These are phyloP conservation scores for Auriscalpium microsporum DNA, from an alignment of 768 basidiomycete species.

Conservation along the genomic window DNA sequence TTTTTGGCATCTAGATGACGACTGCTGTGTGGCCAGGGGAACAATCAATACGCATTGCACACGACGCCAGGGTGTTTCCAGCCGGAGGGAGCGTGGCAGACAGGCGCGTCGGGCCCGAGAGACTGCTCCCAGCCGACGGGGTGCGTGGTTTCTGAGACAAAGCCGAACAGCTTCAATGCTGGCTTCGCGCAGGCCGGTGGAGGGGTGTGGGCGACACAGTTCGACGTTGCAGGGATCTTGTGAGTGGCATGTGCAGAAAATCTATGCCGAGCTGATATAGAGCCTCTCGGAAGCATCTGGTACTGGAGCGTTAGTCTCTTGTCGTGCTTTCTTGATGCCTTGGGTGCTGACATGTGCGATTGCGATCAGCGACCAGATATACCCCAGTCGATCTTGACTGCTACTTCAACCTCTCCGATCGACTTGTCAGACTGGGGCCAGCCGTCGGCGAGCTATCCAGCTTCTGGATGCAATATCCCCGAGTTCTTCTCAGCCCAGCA, in stretches of 20 bases:
- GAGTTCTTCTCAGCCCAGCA: slow-evolving; percentile 40
- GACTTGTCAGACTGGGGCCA: slow-evolving; percentile 35
- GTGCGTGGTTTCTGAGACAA: slow-evolving; percentile 26
- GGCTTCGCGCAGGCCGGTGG: slow-evolving; percentile 43
- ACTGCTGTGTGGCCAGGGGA: not conserved
- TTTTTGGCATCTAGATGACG: not conserved
- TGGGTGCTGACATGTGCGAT: not conserved
- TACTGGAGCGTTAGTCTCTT: slow-evolving; percentile 35
- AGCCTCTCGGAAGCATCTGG: slow-evolving; percentile 30
- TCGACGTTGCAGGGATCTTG: slow-evolving; percentile 49
- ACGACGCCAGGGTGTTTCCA: slow-evolving; percentile 34
- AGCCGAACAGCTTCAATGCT: slow-evolving; percentile 31
- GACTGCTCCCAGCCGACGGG: slow-evolving; percentile 30
- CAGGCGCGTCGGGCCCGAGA: slow-evolving; percentile 26
- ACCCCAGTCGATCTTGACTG: slow-evolving; percentile 27
- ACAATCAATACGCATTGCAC: slow-evolving; percentile 54
- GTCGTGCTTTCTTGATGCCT: not conserved
- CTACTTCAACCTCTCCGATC: slow-evolving; percentile 26
- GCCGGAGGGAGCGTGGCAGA: slow-evolving; percentile 20
- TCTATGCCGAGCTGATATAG: not conserved
- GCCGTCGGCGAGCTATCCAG: slow-evolving; percentile 36
- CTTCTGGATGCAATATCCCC: slow-evolving; percentile 34
- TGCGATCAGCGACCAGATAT: slow-evolving; percentile 27
- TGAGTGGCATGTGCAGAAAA: slow-evolving; percentile 17
- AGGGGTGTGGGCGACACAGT: slow-evolving; percentile 62